Percentiles rank a stretch among this genome's conserved stretches.
Evolutionary conservation across 805 yeast species (phyloP).

Genomic region (Nakazawaea pomicola): DNA sequence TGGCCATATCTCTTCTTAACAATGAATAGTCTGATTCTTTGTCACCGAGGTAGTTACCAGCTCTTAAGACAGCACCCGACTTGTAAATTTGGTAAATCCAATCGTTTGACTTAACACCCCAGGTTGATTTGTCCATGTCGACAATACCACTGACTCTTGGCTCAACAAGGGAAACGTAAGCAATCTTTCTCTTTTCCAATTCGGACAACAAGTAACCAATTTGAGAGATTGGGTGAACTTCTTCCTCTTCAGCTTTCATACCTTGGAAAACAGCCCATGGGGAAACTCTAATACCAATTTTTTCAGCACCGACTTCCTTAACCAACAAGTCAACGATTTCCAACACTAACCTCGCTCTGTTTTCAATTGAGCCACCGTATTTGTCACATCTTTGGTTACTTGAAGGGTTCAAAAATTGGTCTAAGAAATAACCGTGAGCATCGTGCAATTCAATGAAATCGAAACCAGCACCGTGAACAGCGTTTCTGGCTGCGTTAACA

Average conservation of each 20-base stretch:
- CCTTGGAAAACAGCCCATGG: conserved; percentile 34
- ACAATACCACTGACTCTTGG: conserved; percentile 20
- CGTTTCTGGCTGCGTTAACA: conserved; percentile 18
- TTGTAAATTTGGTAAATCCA: conserved; percentile 37
- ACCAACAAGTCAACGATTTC: conserved; percentile 38
- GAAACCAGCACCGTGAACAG: conserved; percentile 23
- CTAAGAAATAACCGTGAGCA: conserved; percentile 26
- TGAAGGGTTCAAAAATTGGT: conserved; percentile 20
- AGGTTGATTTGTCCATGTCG: conserved; percentile 12
- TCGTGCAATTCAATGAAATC: conserved; percentile 26
- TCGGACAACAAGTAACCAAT: conserved; percentile 29
- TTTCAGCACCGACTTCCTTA: conserved; percentile 36
- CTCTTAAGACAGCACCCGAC: conserved; percentile 35
- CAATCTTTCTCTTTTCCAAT: conserved; percentile 25
- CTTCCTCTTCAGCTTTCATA: conserved; percentile 30
- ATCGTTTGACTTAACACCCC: conserved; percentile 23
- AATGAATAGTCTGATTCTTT: conserved; percentile 19
- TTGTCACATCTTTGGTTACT: conserved; percentile 24
- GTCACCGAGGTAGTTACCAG: conserved; percentile 27
- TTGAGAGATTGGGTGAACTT: conserved; percentile 25
- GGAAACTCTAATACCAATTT: conserved; percentile 39
- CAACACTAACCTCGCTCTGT: conserved; percentile 22
- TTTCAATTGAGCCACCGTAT: conserved; percentile 28
- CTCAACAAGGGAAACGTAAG: conserved; percentile 20
- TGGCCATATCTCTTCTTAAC: conserved; percentile 18